Evolutionary conservation across 495 filamentous ascomycete species (phyloP).

Genomic region (Bryoglossum gracile): DNA sequence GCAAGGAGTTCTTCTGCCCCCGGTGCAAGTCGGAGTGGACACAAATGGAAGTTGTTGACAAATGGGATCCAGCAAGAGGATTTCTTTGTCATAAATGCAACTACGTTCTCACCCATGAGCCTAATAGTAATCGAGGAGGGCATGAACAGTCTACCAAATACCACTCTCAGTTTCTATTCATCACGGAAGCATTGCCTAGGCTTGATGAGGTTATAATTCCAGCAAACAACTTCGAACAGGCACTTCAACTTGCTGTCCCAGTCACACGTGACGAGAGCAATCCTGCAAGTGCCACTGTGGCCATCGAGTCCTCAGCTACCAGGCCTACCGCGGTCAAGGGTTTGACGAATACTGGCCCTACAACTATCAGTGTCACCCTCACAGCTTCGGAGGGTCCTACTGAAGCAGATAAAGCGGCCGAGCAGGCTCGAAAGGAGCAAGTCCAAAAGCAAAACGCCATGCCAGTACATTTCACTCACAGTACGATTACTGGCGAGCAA

Average conservation of each 20-base stretch:
- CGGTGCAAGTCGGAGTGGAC: slow-evolving; percentile 77
- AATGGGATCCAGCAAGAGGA: slow-evolving; percentile 48
- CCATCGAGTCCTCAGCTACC: slow-evolving; percentile 33
- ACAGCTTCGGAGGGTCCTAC: slow-evolving; percentile 66
- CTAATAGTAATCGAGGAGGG: slow-evolving; percentile 56
- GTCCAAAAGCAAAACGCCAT: slow-evolving; percentile 77
- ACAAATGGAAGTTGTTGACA: slow-evolving; percentile 76
- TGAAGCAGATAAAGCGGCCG: slow-evolving; percentile 67
- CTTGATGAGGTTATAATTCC: slow-evolving; percentile 81
- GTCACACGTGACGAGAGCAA: slow-evolving; percentile 55
- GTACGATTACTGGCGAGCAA: slow-evolving; percentile 56
- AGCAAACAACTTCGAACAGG: slow-evolving; percentile 77
- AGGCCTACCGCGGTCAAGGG: slow-evolving; percentile 67
- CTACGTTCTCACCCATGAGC: slow-evolving; percentile 58
- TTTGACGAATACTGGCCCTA: slow-evolving; percentile 54
- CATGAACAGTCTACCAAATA: slow-evolving; percentile 84
- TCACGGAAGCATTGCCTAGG: slow-evolving; percentile 76
- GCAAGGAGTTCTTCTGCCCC: slow-evolving; percentile 84
- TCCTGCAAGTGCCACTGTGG: slow-evolving; percentile 45
- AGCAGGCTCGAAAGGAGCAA: slow-evolving; percentile 62
- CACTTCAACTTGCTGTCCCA: slow-evolving; percentile 51
- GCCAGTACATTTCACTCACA: slow-evolving; percentile 83
- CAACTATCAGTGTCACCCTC: slow-evolving; percentile 70
- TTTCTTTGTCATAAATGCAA: slow-evolving; percentile 83
- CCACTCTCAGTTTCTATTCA: slow-evolving; percentile 77